Evolutionary conservation across 108 stramenopile species (phyloP).

Genomic region (Nitzschia inconspicua): DNA sequence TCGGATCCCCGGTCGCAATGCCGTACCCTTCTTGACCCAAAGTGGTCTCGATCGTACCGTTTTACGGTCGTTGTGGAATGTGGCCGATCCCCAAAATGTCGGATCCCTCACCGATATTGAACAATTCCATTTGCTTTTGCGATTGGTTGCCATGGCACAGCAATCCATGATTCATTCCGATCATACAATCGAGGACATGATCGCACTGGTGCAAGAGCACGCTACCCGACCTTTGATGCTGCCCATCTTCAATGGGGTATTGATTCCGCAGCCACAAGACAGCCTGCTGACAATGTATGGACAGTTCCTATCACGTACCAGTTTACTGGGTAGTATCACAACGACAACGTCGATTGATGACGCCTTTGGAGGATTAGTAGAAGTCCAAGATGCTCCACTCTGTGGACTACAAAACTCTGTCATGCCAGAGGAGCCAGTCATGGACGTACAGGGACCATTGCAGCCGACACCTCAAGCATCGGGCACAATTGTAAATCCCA

Average conservation of each 20-base stretch:
- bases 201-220: not conserved
- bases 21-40: conserved; percentile 58
- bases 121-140: conserved; percentile 50
- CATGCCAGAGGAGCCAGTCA: too few species aligned
- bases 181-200: conserved; percentile 5
- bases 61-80: conserved; percentile 50
- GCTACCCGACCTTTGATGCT: conserved; percentile 4
- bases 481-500: too few species aligned
- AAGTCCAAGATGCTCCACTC: conserved; percentile 8
- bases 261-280: conserved; percentile 10
- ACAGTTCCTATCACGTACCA: too few species aligned
- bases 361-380: conserved; percentile 21
- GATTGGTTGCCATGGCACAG: conserved; percentile 65
- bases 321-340: not conserved
- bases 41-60: conserved; percentile 46
- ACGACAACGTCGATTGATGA: not conserved
- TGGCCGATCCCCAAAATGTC: conserved; percentile 50
- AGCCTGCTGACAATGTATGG: conserved; percentile 19
- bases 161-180: conserved; percentile 23
- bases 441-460: too few species aligned
- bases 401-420: not conserved
- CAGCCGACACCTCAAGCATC: too few species aligned
- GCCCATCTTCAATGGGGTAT: conserved; percentile 19
- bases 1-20: conserved; percentile 46
- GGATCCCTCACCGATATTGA: conserved; percentile 35